Percentiles rank a stretch among this genome's conserved stretches.
Evolutionary conservation across 2,329 filamentous ascomycete genomes (phyloP).

Genomic region (Aspergillus hiratsukae): DNA sequence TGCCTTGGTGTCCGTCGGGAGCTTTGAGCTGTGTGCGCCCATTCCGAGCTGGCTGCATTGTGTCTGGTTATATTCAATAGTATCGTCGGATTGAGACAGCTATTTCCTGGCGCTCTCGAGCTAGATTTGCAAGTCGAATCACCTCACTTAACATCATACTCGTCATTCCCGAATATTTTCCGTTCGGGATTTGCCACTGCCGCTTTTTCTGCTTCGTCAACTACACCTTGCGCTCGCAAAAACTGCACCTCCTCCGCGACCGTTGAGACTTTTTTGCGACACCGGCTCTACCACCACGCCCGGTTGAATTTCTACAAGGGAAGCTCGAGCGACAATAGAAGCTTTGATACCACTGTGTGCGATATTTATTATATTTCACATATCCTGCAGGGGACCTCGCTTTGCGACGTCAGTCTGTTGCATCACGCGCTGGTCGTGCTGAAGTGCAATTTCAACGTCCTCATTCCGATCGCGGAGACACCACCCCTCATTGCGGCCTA

Average conservation of each 20-base stretch:
- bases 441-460: constrained; percentile 1
- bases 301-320: neutral
- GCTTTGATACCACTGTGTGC: neutral
- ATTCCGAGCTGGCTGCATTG: constrained; percentile 2
- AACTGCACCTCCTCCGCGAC: constrained; percentile 7
- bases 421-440: constrained; percentile 1
- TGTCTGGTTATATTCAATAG: neutral
- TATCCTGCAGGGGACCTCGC: neutral
- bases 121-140: neutral
- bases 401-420: neutral
- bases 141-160: neutral
- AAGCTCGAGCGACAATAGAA: neutral
- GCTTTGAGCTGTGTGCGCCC: constrained; percentile 4
- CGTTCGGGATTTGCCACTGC: constrained; percentile 1
- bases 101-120: neutral
- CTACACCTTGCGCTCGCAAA: neutral
- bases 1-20: constrained; percentile 2
- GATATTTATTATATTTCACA: neutral
- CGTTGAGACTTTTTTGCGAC: neutral
- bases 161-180: neutral
- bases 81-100: neutral
- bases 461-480: constrained; percentile 10
- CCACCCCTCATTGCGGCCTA: constrained; percentile 7
- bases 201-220: neutral
- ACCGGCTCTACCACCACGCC: neutral